Percentiles rank a stretch among this genome's conserved stretches.
Conservation (phyloP, 225 moss, liverwort and hornwort species). For the Straminergon stramineum region DNA sequence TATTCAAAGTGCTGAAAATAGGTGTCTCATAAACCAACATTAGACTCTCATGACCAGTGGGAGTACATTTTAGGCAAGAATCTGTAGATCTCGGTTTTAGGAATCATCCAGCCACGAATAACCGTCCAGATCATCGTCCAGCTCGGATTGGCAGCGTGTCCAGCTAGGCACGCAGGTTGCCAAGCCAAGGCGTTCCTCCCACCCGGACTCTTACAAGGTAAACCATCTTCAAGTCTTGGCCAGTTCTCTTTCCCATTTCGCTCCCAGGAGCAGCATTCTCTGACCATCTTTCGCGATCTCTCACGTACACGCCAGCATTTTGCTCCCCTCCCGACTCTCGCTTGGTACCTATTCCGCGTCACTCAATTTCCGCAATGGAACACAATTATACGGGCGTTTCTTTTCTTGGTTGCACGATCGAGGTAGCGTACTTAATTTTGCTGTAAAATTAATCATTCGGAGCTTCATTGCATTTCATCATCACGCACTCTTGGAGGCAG, state of each 20-base stretch:
- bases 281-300: neutral
- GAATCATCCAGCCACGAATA: neutral
- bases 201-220: neutral
- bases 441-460: too few species aligned
- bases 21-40: accelerated
- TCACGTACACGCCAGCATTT: neutral
- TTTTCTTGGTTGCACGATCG: neutral
- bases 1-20: neutral
- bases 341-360: neutral
- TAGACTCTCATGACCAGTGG: neutral
- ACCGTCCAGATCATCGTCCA: neutral
- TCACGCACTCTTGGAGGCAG: neutral
- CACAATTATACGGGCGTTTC: too few species aligned
- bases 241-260: neutral
- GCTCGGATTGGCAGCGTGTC: neutral
- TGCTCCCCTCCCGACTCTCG: too few species aligned
- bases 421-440: neutral
- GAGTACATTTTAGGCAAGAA: too few species aligned
- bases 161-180: neutral
- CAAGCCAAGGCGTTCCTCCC: neutral
- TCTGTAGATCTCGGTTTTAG: accelerated
- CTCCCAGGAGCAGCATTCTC: neutral
- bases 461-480: neutral
- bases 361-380: neutral
- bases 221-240: neutral